Base-by-base conservation (phyloP, 257 asterid genomes). In the Vinca minor region DNA sequence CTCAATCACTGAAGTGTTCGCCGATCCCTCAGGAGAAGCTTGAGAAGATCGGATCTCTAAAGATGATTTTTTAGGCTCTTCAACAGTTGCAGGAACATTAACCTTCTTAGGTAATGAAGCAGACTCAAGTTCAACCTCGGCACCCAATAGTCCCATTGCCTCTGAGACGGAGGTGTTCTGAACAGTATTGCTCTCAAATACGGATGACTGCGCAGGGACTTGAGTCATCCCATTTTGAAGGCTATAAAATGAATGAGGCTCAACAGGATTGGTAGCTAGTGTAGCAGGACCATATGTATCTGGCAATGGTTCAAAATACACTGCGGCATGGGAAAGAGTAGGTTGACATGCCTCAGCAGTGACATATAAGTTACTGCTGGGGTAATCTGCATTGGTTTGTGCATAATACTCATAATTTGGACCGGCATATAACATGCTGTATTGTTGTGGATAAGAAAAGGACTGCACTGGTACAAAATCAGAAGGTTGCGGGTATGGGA, bases 251-350 rank as follows among this genome's bases (percentile, higher is more conserved):
- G 86, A 77, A 67, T 74, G 64, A 63, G 85, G 69, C 17, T 78
- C 89, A 52, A 77, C 80, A 65, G 80, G 83, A 71, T 82, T 79
- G 79, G 71, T 76, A 8, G 67, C 76, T 66, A 81, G 66, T 64
- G 94, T 79, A 73, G 82, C 64, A 66, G 76, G 85, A 66, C 74
- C 64, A 73, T 81, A 92, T 0, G 73, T 32, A 66, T 67, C 73
- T 48, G 95, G 50, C 38, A 75, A 82, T 18, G 79, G 71, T 72
- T 85, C 94, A 72, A 77, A 85, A 69, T 87, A 92, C 29, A 82
- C 75, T 28, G 89, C 80, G 71, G 78, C 66, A 71, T 83, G 91
- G 59, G 91, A 57, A 71, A 72, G 71, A 65, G 85, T 73, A 13
- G 78, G 73, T 64, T 81, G 94, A 59, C 60, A 71, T 70, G 83